These are phyloP conservation scores for Desmodesmus armatus DNA, from an alignment of 139 green algal genomes.

Conservation along the genomic window DNA sequence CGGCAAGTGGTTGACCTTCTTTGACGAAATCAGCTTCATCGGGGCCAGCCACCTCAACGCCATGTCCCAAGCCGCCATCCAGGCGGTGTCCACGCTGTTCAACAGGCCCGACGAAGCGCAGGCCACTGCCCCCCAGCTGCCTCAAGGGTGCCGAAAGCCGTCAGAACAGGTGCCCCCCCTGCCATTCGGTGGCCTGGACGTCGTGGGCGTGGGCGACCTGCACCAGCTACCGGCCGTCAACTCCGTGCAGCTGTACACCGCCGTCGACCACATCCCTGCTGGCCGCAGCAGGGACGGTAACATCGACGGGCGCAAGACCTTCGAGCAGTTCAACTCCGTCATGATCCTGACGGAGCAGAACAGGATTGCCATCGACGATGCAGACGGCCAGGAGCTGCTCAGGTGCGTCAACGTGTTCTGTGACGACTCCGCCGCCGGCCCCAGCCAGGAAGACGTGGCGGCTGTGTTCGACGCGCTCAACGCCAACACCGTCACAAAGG, in stretches of 20 bases:
- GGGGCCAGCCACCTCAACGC: neutral
- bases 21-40: neutral
- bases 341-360: neutral
- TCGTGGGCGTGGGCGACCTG: neutral
- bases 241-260: neutral
- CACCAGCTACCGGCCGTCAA: neutral
- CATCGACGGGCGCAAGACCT: neutral
- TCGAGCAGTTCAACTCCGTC: neutral
- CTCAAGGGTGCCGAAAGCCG: neutral
- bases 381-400: neutral
- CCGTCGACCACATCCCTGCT: neutral
- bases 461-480: neutral
- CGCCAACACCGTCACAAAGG: neutral
- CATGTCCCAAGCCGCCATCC: neutral
- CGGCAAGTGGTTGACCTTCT: neutral
- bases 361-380: neutral
- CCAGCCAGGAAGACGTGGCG: neutral
- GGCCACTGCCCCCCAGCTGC: neutral
- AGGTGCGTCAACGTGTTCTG: neutral
- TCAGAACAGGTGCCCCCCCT: neutral
- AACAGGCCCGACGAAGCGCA: neutral
- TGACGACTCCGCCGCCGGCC: neutral
- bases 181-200: neutral
- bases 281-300: neutral
- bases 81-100: neutral